Conservation (phyloP, 805 yeast species). For the Candida sonorensis region DNA sequence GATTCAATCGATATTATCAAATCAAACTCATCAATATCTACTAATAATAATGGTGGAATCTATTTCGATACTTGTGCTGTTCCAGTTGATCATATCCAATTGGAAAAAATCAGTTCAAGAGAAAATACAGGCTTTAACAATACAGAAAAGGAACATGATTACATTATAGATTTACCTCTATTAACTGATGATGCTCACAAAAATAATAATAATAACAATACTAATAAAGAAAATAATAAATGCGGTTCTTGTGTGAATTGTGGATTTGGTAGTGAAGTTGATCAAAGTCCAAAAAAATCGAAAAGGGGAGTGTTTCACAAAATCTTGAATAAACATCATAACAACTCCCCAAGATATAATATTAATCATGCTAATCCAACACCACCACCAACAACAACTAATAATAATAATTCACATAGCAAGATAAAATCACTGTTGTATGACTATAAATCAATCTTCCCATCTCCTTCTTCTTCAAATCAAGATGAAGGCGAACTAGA, state of each 20-base stretch:
- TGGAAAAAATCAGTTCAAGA: conserved; percentile 23
- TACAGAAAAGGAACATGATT: conserved; percentile 22
- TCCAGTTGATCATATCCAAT: conserved; percentile 29
- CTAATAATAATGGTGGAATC: too few relatives aligned
- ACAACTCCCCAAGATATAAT: too few relatives aligned
- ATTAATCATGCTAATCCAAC: conserved; percentile 1
- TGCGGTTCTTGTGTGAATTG: conserved; percentile 24
- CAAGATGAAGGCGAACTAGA: not conserved
- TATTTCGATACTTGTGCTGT: conserved; percentile 24
- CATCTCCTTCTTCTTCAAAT: conserved; percentile 13
- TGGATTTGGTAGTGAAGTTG: conserved; percentile 22
- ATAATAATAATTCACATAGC: conserved; percentile 1
- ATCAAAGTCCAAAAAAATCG: not conserved
- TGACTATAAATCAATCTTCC: conserved; percentile 20
- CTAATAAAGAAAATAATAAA: conserved; percentile 8
- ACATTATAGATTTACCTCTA: conserved; percentile 22
- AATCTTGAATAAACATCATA: conserved; percentile 11
- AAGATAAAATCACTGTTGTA: conserved; percentile 12
- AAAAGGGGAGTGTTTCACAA: conserved; percentile 8
- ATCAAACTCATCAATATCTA: conserved; percentile 18
- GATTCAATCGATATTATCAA: conserved; percentile 20
- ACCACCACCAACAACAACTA: conserved; percentile 6
- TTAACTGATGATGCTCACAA: conserved; percentile 5
- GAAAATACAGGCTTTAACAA: conserved; percentile 22
- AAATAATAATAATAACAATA: conserved; percentile 1